phyloP scores from a whole-genome alignment of 2,329 filamentous ascomycete species.

The Xylariomycetidae sp. region DNA sequence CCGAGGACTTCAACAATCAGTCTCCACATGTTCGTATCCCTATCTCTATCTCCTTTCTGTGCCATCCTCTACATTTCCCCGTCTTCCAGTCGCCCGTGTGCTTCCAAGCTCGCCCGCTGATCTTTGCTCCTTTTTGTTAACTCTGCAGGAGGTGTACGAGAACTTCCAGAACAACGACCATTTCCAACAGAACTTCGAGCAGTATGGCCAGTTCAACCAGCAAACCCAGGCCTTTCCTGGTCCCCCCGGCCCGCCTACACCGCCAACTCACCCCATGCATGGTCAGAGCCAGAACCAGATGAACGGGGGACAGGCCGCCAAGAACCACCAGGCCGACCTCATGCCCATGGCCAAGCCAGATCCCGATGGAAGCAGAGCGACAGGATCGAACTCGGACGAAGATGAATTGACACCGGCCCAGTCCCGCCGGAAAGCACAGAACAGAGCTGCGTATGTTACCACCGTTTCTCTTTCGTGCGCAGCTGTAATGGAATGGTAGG shows the following conservation, averaged over 20 bases:
- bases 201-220: conserved; percentile 36
- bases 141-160: conserved; percentile 43
- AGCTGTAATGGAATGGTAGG: too few species aligned
- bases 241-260: conserved; percentile 48
- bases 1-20: conserved; percentile 49
- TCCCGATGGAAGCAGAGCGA: conserved; percentile 29
- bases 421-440: conserved; percentile 54
- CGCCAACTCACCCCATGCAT: conserved; percentile 35
- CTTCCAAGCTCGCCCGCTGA: conserved; percentile 15
- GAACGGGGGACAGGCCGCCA: conserved; percentile 14
- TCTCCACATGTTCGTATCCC: conserved; percentile 53
- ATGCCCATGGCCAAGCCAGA: conserved; percentile 34
- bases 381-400: conserved; percentile 49
- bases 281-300: conserved; percentile 19
- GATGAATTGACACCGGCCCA: conserved; percentile 52
- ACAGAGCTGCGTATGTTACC: conserved; percentile 52
- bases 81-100: too few species aligned
- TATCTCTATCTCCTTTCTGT: conserved; percentile 1
- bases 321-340: conserved; percentile 24
- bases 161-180: conserved; percentile 40
- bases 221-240: conserved; percentile 33
- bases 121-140: conserved; percentile 2
- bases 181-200: conserved; percentile 41
- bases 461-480: background rate
- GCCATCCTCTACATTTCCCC: too few species aligned